These are phyloP conservation scores for Pseudotsuga menziesii DNA, from an alignment of 75 land plant genomes.

Conservation along the genomic window DNA sequence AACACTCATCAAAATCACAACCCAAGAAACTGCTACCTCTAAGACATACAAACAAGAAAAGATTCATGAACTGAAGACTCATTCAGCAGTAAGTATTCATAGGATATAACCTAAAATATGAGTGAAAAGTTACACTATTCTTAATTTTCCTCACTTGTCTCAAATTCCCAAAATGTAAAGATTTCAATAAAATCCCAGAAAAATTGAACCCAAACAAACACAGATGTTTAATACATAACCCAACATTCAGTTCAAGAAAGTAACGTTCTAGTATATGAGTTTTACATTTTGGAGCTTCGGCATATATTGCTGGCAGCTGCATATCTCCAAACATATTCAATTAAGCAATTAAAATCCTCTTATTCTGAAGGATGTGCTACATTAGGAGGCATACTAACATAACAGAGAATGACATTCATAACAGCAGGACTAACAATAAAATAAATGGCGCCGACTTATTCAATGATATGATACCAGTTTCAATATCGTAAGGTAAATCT, in stretches of 20 bases:
- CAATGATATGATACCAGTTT: not conserved
- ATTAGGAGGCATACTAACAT: not conserved
- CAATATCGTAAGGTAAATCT: not conserved
- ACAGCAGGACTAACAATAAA: not conserved
- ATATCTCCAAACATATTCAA: slow-evolving; percentile 1
- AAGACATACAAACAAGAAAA: not conserved
- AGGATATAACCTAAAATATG: not conserved
- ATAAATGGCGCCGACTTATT: not conserved
- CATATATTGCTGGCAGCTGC: not conserved
- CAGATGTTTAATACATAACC: slow-evolving; percentile 5
- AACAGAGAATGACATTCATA: not conserved
- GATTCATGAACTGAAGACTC: not conserved
- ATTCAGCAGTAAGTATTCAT: not conserved
- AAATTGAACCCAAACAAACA: not conserved
- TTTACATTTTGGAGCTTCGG: not conserved
- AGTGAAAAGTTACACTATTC: not conserved
- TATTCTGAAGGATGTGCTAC: not conserved
- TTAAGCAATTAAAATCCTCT: too few species aligned
- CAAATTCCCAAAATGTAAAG: slow-evolving; percentile 2
- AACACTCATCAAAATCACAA: not conserved
- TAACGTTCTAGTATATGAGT: not conserved
- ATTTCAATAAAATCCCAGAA: not conserved
- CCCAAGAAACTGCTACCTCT: not conserved
- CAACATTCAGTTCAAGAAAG: slow-evolving; percentile 7
- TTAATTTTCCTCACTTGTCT: not conserved